These are phyloP conservation scores for Microcos paniculata DNA, from an alignment of 345 rosid genomes.

Conservation along the genomic window DNA sequence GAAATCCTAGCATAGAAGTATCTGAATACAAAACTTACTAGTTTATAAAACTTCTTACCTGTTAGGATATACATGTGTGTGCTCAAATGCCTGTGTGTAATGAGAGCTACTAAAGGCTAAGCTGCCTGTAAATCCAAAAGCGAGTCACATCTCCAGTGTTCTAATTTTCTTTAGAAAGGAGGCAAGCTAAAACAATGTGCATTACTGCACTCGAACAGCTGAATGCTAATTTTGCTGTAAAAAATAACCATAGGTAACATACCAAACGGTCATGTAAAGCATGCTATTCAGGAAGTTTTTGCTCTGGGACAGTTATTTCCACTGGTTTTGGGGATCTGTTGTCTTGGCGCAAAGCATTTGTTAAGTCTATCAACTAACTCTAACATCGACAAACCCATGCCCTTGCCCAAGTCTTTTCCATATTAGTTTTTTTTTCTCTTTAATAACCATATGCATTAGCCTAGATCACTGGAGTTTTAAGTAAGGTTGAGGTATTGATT, in stretches of 20 bases:
- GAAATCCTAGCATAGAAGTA: not conserved
- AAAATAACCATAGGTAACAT: not conserved
- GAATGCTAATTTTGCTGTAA: not conserved
- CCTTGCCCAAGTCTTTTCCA: not conserved
- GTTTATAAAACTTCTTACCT: not conserved
- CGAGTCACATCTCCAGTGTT: not conserved
- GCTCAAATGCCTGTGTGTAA: not conserved
- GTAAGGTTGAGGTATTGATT: not conserved
- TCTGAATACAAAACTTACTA: not conserved
- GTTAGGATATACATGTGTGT: not conserved
- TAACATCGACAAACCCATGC: not conserved
- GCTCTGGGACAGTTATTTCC: not conserved
- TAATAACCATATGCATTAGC: not conserved
- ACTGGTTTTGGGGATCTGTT: not conserved
- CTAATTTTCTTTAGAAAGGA: not conserved
- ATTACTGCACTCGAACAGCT: not conserved
- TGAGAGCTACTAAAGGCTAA: not conserved
- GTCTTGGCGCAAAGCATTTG: not conserved
- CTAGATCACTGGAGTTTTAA: not conserved
- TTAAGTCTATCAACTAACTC: not conserved
- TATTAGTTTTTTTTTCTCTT: not conserved
- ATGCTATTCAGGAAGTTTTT: not conserved
- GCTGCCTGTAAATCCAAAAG: not conserved
- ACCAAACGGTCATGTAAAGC: not conserved
- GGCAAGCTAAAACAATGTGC: not conserved